A percentile compares a stretch with the other conserved stretches of the same genome.
These are phyloP conservation scores for Phoma herbarum DNA, from an alignment of 2,329 filamentous ascomycete genomes.

Conservation along the genomic window DNA sequence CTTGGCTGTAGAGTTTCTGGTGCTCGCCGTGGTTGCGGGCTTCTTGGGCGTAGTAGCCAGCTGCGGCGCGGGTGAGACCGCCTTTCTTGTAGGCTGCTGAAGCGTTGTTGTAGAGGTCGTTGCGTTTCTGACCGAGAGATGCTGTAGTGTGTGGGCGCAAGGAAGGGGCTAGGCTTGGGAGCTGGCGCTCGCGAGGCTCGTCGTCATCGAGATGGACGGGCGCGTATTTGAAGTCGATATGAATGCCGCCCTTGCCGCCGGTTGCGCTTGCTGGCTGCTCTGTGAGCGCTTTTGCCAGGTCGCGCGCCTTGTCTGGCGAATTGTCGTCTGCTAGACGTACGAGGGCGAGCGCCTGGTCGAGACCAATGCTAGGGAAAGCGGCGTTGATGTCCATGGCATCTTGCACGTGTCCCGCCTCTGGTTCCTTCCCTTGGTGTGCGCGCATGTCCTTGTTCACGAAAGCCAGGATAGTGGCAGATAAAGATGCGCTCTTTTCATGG, in stretches of 20 bases:
- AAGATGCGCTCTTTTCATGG: slow-evolving; percentile 64
- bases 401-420: slow-evolving; percentile 56
- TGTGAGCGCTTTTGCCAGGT: slow-evolving; percentile 65
- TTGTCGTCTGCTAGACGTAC: slow-evolving; percentile 65
- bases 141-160: slow-evolving; percentile 51
- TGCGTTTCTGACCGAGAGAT: slow-evolving; percentile 58
- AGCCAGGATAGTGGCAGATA: slow-evolving; percentile 63
- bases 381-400: slow-evolving; percentile 63
- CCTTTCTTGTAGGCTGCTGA: slow-evolving; percentile 69
- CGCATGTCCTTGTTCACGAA: slow-evolving; percentile 61
- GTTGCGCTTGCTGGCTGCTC: slow-evolving; percentile 44
- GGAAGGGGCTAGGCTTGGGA: slow-evolving; percentile 38
- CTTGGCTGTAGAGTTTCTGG: slow-evolving; percentile 67
- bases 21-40: slow-evolving; percentile 70
- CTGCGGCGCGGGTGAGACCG: slow-evolving; percentile 62
- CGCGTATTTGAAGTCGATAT: slow-evolving; percentile 59
- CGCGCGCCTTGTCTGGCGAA: slow-evolving; percentile 65
- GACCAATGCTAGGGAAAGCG: slow-evolving; percentile 63
- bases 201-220: slow-evolving; percentile 51
- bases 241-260: slow-evolving; percentile 52
- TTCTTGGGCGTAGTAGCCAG: slow-evolving; percentile 76
- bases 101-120: slow-evolving; percentile 65
- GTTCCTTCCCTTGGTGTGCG: slow-evolving; percentile 44
- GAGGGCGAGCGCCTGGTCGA: slow-evolving; percentile 61
- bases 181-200: slow-evolving; percentile 37